Conservation (phyloP, 1,284 basidiomycete species). For the Flammula alnicola region DNA sequence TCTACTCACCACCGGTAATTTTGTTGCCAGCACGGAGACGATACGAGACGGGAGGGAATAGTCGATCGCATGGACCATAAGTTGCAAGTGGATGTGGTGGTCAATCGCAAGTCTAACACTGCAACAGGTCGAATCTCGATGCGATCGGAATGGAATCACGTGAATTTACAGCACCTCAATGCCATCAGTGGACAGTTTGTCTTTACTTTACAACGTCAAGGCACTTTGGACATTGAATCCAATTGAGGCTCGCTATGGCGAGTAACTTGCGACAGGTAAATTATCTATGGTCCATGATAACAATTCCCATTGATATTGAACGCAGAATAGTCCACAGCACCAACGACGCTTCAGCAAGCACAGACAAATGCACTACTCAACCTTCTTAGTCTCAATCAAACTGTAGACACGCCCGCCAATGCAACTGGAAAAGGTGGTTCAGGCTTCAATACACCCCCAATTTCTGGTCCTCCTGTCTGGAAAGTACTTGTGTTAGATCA, state of each 20-base stretch:
- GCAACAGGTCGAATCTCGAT: too few relatives aligned
- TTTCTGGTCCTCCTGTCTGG: slow-evolving; percentile 87
- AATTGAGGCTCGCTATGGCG: slow-evolving; percentile 46
- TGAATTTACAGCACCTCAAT: not conserved
- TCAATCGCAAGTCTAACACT: too few relatives aligned
- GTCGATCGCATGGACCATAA: too few relatives aligned
- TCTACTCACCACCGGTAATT: too few relatives aligned
- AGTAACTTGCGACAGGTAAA: slow-evolving; percentile 61
- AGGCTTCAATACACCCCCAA: slow-evolving; percentile 50
- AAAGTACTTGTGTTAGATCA: slow-evolving; percentile 97
- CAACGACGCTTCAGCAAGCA: slow-evolving; percentile 72
- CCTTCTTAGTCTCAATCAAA: slow-evolving; percentile 64
- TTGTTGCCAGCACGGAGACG: too few relatives aligned
- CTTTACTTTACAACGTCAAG: too few relatives aligned
- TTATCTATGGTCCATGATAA: slow-evolving; percentile 6
- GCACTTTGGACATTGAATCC: not conserved
- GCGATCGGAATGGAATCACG: too few relatives aligned
- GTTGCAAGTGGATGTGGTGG: too few relatives aligned
- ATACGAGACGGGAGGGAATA: too few relatives aligned
- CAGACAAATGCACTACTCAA: slow-evolving; percentile 77
- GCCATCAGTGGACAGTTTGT: too few relatives aligned
- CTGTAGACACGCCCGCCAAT: slow-evolving; percentile 44
- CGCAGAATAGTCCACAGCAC: slow-evolving; percentile 26
- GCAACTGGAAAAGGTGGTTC: slow-evolving; percentile 43
- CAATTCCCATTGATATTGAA: slow-evolving; percentile 15